Conservation (phyloP, 805 yeast genomes). For the Cyberlindnera galapagoensis region DNA sequence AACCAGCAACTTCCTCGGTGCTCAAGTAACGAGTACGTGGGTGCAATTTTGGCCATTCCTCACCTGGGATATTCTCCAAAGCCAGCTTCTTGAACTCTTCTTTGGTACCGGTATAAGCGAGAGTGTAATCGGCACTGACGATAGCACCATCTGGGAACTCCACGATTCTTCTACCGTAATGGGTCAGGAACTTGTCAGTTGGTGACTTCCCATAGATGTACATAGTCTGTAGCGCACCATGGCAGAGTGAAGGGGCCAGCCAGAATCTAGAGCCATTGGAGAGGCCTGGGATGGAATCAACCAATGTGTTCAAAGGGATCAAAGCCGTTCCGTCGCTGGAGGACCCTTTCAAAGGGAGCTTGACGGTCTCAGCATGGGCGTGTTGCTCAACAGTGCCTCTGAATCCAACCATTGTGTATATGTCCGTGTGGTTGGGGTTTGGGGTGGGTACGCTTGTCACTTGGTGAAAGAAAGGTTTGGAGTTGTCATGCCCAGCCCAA, state of each 20-base stretch:
- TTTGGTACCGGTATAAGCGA: slow-evolving; percentile 30
- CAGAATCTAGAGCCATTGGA: slow-evolving; percentile 41
- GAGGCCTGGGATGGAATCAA: slow-evolving; percentile 36
- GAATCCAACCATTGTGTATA: slow-evolving; percentile 26
- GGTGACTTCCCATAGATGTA: slow-evolving; percentile 47
- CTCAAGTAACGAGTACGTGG: slow-evolving; percentile 62
- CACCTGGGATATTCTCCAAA: slow-evolving; percentile 36
- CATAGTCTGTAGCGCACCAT: slow-evolving; percentile 75
- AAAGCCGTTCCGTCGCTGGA: slow-evolving; percentile 10
- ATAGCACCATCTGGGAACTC: slow-evolving; percentile 60
- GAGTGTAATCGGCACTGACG: slow-evolving; percentile 68
- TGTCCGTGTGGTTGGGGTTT: background rate
- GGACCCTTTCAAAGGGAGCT: slow-evolving; percentile 18
- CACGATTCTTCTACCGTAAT: slow-evolving; percentile 68
- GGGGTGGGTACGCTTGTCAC: background rate
- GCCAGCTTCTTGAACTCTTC: slow-evolving; percentile 27
- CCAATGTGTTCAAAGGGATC: slow-evolving; percentile 19
- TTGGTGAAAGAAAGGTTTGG: too few relatives aligned
- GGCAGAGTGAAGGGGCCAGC: slow-evolving; percentile 57
- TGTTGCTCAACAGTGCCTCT: slow-evolving; percentile 21
- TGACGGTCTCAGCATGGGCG: slow-evolving; percentile 22
- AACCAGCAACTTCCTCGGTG: slow-evolving; percentile 33
- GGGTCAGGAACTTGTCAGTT: slow-evolving; percentile 48
- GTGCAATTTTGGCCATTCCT: slow-evolving; percentile 52
- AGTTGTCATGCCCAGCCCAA: too few relatives aligned